phyloP scores from a whole-genome alignment of 1,284 basidiomycete genomes.

The Puccinia sorghi region DNA sequence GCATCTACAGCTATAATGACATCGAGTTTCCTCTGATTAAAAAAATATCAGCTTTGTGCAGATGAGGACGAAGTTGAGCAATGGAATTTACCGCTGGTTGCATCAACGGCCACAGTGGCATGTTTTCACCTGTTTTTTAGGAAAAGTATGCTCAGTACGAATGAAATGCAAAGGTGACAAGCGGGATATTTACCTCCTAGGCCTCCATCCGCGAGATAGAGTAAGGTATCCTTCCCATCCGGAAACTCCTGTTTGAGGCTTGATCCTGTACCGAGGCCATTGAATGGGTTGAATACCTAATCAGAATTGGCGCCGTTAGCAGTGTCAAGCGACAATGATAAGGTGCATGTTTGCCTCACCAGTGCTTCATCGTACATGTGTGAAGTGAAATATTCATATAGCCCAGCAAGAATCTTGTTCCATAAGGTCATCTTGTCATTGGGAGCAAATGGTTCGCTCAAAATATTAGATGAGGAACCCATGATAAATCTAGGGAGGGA shows the following conservation, averaged over 20 bases:
- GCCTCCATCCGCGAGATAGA: conserved; percentile 46
- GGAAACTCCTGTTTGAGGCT: conserved; percentile 30
- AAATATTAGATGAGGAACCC: conserved; percentile 37
- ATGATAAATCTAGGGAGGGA: conserved; percentile 28
- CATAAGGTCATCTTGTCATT: conserved; percentile 8
- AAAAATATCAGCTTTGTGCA: not conserved
- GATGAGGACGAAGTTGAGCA: not conserved
- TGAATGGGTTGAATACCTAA: conserved; percentile 40
- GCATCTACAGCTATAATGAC: conserved; percentile 48
- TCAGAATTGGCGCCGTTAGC: not conserved
- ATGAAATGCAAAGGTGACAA: not conserved
- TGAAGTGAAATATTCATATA: conserved; percentile 37
- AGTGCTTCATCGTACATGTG: conserved; percentile 47
- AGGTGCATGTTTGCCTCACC: conserved; percentile 12
- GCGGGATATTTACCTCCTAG: conserved; percentile 26
- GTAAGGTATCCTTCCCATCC: conserved; percentile 33
- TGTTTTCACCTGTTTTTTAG: conserved; percentile 37
- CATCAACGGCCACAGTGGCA: conserved; percentile 42
- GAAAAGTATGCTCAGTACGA: not conserved
- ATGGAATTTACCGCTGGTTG: conserved; percentile 39
- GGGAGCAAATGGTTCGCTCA: conserved; percentile 44
- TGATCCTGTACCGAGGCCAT: conserved; percentile 23
- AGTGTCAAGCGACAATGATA: too few species aligned
- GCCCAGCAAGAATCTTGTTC: conserved; percentile 29
- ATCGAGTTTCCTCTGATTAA: conserved; percentile 36